phyloP scores from a whole-genome alignment of 345 rosid genomes.

The Brassica napus region Da-Ae NC_063436.1:30768501-30769000 shows the following conservation, averaged over 20 bases:
- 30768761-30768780: no score
- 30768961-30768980: not conserved
- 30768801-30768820: not conserved
- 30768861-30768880: not conserved
- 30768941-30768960: not conserved
- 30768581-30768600: no score
- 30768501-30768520: not conserved
- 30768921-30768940: not conserved
- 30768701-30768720: no score
- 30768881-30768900: not conserved
- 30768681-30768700: no score
- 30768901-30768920: not conserved
- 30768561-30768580: no score
- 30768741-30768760: no score
- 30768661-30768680: no score
- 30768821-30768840: not conserved
- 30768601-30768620: not conserved
- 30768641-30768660: not conserved
- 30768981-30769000: not conserved
- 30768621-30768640: not conserved
- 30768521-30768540: no score
- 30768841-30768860: not conserved
- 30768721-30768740: no score
- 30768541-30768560: no score
- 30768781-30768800: not conserved